These are phyloP conservation scores for Trichoderma sp. DNA, from an alignment of 2,329 filamentous ascomycete genomes.

Conservation along the genomic window DNA sequence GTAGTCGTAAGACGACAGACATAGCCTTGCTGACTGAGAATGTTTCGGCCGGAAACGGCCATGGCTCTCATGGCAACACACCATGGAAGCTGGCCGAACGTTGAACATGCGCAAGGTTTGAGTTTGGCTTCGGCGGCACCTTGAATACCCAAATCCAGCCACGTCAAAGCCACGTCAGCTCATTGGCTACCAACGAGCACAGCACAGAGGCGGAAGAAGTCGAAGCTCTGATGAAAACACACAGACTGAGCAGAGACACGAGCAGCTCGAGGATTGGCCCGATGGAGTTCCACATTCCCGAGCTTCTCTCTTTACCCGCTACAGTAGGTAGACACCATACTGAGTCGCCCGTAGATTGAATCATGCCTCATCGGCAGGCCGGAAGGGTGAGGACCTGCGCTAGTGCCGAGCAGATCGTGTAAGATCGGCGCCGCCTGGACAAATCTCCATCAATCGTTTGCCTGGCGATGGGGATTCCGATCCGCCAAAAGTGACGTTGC, in stretches of 20 bases:
- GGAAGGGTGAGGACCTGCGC: slow-evolving; percentile 12
- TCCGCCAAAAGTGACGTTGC: neutral
- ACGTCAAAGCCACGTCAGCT: no score
- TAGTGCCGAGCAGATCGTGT: slow-evolving; percentile 5
- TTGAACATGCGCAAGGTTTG: neutral
- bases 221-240: no score
- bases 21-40: neutral
- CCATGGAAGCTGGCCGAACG: neutral
- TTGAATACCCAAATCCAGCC: no score
- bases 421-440: neutral
- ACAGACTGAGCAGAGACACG: neutral
- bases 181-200: no score
- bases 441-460: neutral
- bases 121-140: neutral
- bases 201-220: no score
- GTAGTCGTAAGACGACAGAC: no score
- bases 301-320: neutral
- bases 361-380: slow-evolving; percentile 1
- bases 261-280: neutral
- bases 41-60: neutral
- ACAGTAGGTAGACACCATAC: neutral
- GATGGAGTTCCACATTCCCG: neutral
- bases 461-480: neutral
- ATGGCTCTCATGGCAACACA: neutral
- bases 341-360: neutral